Base-by-base conservation (phyloP, 805 yeast species). In the Metschnikowia henanensis region DNA sequence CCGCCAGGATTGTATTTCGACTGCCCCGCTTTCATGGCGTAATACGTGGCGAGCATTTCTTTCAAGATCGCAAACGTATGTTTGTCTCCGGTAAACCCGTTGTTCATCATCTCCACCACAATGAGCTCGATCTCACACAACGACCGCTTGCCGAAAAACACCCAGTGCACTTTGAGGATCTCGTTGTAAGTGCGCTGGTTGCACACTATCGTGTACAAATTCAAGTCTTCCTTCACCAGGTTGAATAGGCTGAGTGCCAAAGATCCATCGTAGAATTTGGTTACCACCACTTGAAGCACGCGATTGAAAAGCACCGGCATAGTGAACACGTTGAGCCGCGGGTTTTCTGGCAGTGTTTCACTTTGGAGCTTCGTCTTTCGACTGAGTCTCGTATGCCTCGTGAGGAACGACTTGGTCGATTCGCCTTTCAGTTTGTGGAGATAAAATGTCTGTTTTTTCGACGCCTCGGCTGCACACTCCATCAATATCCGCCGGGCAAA, bases 121-220 rank as follows among this genome's bases (percentile, higher is more conserved):
- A 59, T 50, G 46, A 58, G 61, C 53, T 69, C 75, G 19, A 71
- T 56, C 17, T 60, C 65, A 44, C 62, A 62, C 20, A 70, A 47
- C 37, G 60, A 61, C 9, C 65, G 52, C 48, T 66, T 68, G 16
- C 76, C 76, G 37, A 54, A 55, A 50, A 53, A 70, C 1, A 70
- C 56, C 75, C 75, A 70, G 37, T 58, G 55, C 16, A 61, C 52
- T 39, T 64, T 59, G 34, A 71, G 48, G 5, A 71, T 54, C 47
- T 70, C 69, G 47, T 71, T 71, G 48, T 66, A 70, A 2, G 75
- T 70, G 16, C 59, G 64, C 51, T 71, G 75, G 52, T 68, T 67
- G 53, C 73, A 68, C 9, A 60, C 52, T 3, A 64, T 52, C 8
- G 70, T 58, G 52, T 67, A 68, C 19, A 67, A 47, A 12, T 53